A percentile compares a stretch with the other conserved stretches of the same genome.
Evolutionary conservation across 306 rosid genomes (phyloP).

Genomic region (Dalbergia cochinchinensis): DNA sequence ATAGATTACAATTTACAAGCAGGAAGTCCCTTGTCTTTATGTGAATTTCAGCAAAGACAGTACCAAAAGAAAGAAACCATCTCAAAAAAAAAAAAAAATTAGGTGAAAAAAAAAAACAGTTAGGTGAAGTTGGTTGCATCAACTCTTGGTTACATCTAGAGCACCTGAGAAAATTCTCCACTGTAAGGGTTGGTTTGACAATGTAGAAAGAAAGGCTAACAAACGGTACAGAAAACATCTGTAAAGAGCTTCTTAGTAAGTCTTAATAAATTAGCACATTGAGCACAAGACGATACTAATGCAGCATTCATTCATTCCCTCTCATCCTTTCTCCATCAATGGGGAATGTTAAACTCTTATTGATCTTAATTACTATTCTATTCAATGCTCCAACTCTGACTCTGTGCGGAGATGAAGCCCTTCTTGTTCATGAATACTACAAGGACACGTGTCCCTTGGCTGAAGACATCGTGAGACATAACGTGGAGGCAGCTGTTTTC

Average conservation of each 20-base stretch:
- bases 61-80: constrained; percentile 32
- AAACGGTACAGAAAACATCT: constrained; percentile 42
- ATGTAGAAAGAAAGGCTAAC: constrained; percentile 33
- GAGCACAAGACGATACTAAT: background rate
- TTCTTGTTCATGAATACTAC: constrained; percentile 73
- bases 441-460: constrained; percentile 74
- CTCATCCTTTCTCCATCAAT: constrained; percentile 40
- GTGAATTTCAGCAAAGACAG: constrained; percentile 8
- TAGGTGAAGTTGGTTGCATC: constrained; percentile 79
- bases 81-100: background rate
- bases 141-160: constrained; percentile 51
- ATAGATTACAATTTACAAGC: background rate
- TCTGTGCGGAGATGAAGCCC: constrained; percentile 37
- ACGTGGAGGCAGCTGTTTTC: constrained; percentile 60
- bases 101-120: background rate
- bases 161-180: constrained; percentile 48
- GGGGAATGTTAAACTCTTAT: constrained; percentile 41
- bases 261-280: constrained; percentile 3
- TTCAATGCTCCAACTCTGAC: constrained; percentile 43
- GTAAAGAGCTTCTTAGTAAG: background rate
- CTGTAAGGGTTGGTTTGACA: constrained; percentile 63
- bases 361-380: constrained; percentile 45
- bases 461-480: constrained; percentile 74
- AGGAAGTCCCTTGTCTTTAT: background rate
- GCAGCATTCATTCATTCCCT: constrained; percentile 14